phyloP scores from a whole-genome alignment of 2,329 filamentous ascomycete genomes.

The Fusarium begoniae region DNA sequence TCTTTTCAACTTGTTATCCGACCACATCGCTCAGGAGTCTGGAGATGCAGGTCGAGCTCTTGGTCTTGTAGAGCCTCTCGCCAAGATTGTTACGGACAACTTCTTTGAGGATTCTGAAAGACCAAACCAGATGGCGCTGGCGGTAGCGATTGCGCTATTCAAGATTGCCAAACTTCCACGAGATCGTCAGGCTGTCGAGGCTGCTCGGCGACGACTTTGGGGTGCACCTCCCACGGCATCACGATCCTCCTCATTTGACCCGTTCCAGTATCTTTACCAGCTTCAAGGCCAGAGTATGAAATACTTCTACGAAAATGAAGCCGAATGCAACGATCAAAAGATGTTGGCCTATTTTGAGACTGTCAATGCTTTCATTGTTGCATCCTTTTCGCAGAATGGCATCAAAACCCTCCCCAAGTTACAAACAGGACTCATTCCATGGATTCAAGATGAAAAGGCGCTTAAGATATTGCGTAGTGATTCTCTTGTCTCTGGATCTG shows the following conservation, averaged over 20 bases:
- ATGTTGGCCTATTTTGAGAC: constrained; percentile 62
- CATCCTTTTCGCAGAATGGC: constrained; percentile 60
- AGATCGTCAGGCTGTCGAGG: constrained; percentile 71
- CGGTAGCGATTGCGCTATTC: constrained; percentile 55
- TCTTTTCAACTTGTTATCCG: constrained; percentile 66
- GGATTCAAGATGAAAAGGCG: constrained; percentile 68
- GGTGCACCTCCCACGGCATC: constrained; percentile 43
- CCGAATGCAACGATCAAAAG: constrained; percentile 49
- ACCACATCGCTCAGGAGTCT: constrained; percentile 67
- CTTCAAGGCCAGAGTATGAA: constrained; percentile 64
- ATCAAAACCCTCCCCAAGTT: constrained; percentile 65
- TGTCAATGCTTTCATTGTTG: constrained; percentile 61
- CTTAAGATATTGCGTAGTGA: constrained; percentile 54
- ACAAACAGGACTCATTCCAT: constrained; percentile 69
- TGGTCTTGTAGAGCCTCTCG: constrained; percentile 75
- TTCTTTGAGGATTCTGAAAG: constrained; percentile 24
- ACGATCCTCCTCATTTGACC: constrained; percentile 63
- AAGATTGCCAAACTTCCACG: constrained; percentile 62
- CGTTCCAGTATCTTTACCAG: constrained; percentile 73
- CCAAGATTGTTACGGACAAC: constrained; percentile 61
- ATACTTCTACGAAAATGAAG: constrained; percentile 61
- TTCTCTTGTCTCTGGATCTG: constrained; percentile 53
- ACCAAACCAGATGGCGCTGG: constrained; percentile 43
- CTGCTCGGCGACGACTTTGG: constrained; percentile 73
- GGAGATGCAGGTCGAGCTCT: constrained; percentile 74